Evolutionary conservation across 2,329 filamentous ascomycete genomes (phyloP).

Genomic region (Cladosporium phlei): DNA sequence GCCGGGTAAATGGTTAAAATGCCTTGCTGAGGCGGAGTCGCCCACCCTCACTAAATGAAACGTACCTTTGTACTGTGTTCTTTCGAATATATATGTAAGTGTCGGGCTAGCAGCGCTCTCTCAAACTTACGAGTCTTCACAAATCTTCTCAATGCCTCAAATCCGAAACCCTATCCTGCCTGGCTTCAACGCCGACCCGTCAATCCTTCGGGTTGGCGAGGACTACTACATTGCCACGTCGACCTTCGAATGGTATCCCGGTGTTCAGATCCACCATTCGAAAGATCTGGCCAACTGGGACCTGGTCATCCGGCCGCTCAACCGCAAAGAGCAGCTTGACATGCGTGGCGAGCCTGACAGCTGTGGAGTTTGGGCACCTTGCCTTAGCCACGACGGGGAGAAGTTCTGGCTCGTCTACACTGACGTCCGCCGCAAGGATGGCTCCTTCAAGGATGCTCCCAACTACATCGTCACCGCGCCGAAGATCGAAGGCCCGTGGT

Average conservation of each 20-base stretch:
- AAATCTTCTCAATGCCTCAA: conserved; percentile 6
- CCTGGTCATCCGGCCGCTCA: conserved; percentile 51
- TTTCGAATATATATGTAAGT: background rate
- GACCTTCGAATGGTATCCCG: conserved; percentile 59
- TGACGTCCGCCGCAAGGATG: conserved; percentile 63
- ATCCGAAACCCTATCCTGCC: conserved; percentile 49
- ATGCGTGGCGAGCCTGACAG: conserved; percentile 48
- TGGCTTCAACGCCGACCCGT: conserved; percentile 61
- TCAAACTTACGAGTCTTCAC: too few relatives aligned
- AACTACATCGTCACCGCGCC: conserved; percentile 56
- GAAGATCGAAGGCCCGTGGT: conserved; percentile 52
- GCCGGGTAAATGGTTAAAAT: conserved; percentile 13
- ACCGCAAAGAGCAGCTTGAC: conserved; percentile 47
- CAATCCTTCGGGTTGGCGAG: conserved; percentile 46
- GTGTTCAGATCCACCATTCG: conserved; percentile 57
- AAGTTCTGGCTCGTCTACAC: conserved; percentile 62
- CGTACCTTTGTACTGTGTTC: background rate
- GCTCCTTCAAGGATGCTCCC: conserved; percentile 59
- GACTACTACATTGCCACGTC: conserved; percentile 59
- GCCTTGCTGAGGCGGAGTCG: background rate
- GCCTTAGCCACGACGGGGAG: conserved; percentile 56
- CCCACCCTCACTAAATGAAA: too few relatives aligned
- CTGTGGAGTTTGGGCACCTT: conserved; percentile 50
- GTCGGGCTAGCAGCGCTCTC: too few relatives aligned
- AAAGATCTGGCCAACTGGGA: conserved; percentile 50